Conservation (phyloP, 805 yeast genomes). For the Teunomyces barrocoloradensis region DNA sequence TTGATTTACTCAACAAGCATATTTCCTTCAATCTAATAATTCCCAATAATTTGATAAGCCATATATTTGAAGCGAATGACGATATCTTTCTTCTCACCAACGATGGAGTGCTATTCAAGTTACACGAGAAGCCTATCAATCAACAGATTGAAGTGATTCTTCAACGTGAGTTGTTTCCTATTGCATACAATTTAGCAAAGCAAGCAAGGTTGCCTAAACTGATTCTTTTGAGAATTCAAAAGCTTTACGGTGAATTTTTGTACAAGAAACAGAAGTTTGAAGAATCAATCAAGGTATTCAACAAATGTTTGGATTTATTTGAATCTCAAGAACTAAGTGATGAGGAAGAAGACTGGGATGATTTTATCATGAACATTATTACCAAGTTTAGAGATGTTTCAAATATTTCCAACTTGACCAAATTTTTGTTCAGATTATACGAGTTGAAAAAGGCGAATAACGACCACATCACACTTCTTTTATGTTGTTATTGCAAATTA, state of each 20-base stretch:
- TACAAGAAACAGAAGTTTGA: constrained; percentile 63
- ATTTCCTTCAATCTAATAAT: constrained; percentile 68
- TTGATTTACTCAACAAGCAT: constrained; percentile 69
- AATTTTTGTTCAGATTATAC: constrained; percentile 61
- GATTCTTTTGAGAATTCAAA: constrained; percentile 27
- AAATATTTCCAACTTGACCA: constrained; percentile 60
- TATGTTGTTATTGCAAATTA: constrained; percentile 78
- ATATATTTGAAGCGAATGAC: constrained; percentile 55
- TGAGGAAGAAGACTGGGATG: constrained; percentile 29
- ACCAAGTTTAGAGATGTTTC: constrained; percentile 77
- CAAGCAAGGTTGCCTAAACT: constrained; percentile 30
- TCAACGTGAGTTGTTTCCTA: constrained; percentile 65
- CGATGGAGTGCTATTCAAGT: constrained; percentile 70
- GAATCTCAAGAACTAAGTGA: constrained; percentile 11
- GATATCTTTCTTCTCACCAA: constrained; percentile 61
- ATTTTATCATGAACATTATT: constrained; percentile 66
- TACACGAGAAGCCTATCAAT: constrained; percentile 64
- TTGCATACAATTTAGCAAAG: constrained; percentile 69
- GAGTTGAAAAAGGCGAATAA: constrained; percentile 55
- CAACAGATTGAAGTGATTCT: constrained; percentile 67
- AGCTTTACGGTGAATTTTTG: constrained; percentile 66
- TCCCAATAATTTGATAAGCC: constrained; percentile 56
- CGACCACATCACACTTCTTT: constrained; percentile 77
- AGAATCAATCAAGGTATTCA: constrained; percentile 73
- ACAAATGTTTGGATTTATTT: constrained; percentile 39